phyloP scores from a whole-genome alignment of 2,329 filamentous ascomycete genomes.

The Epichloe bromicola region DNA sequence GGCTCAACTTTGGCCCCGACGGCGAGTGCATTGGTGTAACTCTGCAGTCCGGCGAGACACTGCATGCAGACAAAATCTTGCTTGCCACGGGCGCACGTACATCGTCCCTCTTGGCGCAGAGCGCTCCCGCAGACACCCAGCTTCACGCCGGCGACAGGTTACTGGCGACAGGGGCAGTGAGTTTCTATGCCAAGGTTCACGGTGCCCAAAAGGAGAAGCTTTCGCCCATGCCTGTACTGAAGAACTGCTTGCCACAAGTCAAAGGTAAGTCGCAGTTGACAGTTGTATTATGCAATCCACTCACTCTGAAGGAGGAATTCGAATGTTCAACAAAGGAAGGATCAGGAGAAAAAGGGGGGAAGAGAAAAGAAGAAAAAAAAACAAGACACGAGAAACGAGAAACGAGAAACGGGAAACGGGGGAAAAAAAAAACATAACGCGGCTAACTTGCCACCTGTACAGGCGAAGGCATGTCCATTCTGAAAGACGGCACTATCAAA shows the following conservation, averaged over 20 bases:
- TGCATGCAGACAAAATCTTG: conserved; percentile 39
- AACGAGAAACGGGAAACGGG: neutral
- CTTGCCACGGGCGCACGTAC: conserved; percentile 46
- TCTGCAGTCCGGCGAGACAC: conserved; percentile 30
- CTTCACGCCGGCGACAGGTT: conserved; percentile 40
- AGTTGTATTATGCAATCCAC: neutral
- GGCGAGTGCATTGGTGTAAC: conserved; percentile 36
- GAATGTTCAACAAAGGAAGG: too few species aligned
- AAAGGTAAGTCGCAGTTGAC: conserved; percentile 22
- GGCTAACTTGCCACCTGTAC: conserved; percentile 5
- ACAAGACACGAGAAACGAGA: neutral
- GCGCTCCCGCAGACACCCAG: conserved; percentile 32
- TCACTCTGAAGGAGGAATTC: neutral
- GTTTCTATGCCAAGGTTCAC: conserved; percentile 26
- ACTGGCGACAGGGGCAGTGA: conserved; percentile 40
- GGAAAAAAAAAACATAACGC: neutral
- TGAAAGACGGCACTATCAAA: conserved; percentile 39
- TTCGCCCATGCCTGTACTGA: conserved; percentile 38
- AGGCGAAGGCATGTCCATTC: conserved; percentile 32
- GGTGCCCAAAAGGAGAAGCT: conserved; percentile 34
- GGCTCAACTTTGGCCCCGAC: conserved; percentile 31
- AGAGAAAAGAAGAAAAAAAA: neutral
- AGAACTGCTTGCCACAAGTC: conserved; percentile 28
- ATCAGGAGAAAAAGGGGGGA: too few species aligned
- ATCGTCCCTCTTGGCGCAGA: conserved; percentile 37